Percentiles rank a stretch among this genome's conserved stretches.
Evolutionary conservation across 768 basidiomycete species (phyloP).

Genomic region (Hericium rajendrae): DNA sequence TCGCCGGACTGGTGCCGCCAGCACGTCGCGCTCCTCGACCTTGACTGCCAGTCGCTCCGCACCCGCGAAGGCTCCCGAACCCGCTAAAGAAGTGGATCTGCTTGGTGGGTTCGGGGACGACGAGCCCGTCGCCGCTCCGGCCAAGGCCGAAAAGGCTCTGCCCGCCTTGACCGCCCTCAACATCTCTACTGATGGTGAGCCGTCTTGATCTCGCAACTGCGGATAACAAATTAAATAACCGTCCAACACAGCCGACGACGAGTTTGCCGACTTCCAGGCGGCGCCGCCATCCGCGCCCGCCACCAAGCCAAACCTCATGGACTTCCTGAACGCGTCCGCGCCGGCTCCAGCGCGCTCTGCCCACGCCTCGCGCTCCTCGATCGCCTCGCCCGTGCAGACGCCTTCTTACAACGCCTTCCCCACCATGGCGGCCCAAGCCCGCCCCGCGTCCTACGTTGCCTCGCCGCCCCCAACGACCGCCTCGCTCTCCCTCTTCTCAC

Average conservation of each 20-base stretch:
- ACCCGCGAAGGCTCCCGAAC: conserved; percentile 32
- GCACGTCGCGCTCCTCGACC: conserved; percentile 16
- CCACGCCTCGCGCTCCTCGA: conserved; percentile 7
- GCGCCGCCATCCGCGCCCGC: conserved; percentile 43
- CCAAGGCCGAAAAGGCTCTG: conserved; percentile 41
- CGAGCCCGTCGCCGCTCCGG: conserved; percentile 29
- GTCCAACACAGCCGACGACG: conserved; percentile 44
- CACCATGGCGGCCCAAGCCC: conserved; percentile 1
- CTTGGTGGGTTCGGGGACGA: conserved; percentile 69
- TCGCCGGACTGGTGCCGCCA: neutral
- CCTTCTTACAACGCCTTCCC: conserved; percentile 2
- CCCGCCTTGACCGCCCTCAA: conserved; percentile 30
- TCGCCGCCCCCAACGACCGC: conserved; percentile 9
- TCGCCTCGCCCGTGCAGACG: neutral
- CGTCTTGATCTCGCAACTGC: neutral
- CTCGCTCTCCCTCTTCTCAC: conserved; percentile 4
- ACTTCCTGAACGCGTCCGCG: neutral
- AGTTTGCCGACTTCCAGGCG: conserved; percentile 80
- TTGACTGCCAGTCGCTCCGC: conserved; percentile 22
- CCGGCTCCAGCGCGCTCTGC: neutral
- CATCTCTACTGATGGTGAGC: conserved; percentile 17
- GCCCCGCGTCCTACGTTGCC: conserved; percentile 3
- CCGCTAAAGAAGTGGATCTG: conserved; percentile 50
- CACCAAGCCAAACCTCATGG: conserved; percentile 18
- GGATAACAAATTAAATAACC: neutral